Base-by-base conservation (phyloP, 345 rosid species). In the Eucalyptus regnans region DNA sequence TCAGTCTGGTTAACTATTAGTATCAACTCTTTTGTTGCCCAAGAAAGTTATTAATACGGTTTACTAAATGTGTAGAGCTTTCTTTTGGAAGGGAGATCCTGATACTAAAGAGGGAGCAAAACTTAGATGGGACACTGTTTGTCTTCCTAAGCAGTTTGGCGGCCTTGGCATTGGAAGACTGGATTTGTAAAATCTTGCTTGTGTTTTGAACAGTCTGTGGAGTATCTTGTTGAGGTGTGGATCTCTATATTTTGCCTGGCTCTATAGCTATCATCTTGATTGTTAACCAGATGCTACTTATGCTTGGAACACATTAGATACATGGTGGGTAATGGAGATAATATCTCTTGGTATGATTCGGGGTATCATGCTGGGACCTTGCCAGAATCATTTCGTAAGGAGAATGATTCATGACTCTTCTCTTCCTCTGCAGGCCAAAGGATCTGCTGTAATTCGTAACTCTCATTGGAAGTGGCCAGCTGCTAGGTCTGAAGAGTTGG, bases 381-480 rank as follows among this genome's bases (percentile, higher is more conserved):
- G 6, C 64, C 1, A 0, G 14, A 58, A 58, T 58, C n/a, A 25
- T 58, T 58, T 58, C 64, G 2, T 3, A 33, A 33, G 33, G 33
- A 33, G 33, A 33, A 33, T 33, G 33, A 33, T 33, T 33, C 33
- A 33, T 33, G 33, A 33, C 33, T 2, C 33, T 33, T 33, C 33
- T 33, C 33, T 58, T 58, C 64, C 64, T 58, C 14, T 11, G 14
- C 64, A 58, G 64, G 64, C n/a, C 64, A 58, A 58, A 58, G 64
- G 11, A 58, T 58, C 13, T 10, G 64, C n/a, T 58, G 64, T 58
- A 58, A 25, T 58, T 58, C 0, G 14, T 25, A 10, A 58, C n/a
- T 58, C n/a, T 58, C 64, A 25, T 58, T 25, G 64, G 64, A 58
- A 10, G 15, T 60, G 7, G 33, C 71, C 18, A 15, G 37, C 18